Conservation (phyloP, 495 filamentous ascomycete genomes). For the Hypomontagnella monticulosa region DNA sequence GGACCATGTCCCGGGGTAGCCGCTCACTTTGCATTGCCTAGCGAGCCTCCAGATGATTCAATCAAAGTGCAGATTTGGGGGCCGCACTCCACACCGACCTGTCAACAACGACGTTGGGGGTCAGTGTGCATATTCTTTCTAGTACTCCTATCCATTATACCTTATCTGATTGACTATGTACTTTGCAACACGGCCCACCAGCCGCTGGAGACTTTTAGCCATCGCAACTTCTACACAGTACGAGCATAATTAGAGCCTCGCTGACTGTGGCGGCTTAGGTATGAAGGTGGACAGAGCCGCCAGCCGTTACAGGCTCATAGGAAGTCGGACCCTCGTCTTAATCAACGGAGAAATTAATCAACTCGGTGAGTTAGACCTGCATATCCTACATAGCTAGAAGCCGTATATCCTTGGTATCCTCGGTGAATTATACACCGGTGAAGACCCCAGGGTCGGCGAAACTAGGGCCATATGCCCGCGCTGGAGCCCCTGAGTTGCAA, state of each 20-base stretch:
- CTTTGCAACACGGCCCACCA: not conserved
- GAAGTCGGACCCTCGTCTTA: no score
- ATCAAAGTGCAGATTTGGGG: no score
- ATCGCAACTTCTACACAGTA: not conserved
- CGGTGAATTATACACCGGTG: conserved; percentile 35
- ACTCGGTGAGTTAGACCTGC: conserved; percentile 21
- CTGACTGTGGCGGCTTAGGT: conserved; percentile 1
- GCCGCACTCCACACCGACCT: no score
- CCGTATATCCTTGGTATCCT: conserved; percentile 6
- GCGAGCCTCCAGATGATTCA: no score
- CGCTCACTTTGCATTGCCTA: not conserved
- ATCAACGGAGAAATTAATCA: not conserved
- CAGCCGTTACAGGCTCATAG: conserved; percentile 2
- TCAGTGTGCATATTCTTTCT: no score
- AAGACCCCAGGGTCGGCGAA: conserved; percentile 6
- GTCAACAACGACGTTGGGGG: no score
- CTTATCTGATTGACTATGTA: conserved; percentile 5
- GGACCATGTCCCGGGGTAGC: not conserved
- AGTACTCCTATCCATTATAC: no score
- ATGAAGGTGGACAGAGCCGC: conserved; percentile 8
- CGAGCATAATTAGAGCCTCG: not conserved
- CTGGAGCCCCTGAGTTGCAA: conserved; percentile 1
- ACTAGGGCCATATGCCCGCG: conserved; percentile 17
- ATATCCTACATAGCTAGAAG: not conserved
- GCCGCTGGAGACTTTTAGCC: not conserved